A percentile compares a stretch with the other conserved stretches of the same genome.
Conservation (phyloP, 2,329 filamentous ascomycete genomes). For the Bertia moriformis region DNA sequence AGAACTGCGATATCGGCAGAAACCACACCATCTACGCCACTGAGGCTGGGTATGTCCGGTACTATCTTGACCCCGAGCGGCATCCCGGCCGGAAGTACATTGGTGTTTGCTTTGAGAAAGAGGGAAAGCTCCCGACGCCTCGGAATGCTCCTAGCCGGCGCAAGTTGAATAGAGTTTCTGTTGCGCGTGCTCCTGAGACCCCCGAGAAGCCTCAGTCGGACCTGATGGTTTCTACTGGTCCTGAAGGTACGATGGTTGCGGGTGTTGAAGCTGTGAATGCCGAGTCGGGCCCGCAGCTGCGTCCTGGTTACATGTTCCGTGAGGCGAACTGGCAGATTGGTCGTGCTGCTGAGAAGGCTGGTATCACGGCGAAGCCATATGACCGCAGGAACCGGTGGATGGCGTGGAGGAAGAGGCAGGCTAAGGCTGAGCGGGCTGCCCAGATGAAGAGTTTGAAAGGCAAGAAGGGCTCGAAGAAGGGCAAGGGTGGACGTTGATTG, state of each 20-base stretch:
- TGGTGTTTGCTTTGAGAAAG: slow-evolving; percentile 45
- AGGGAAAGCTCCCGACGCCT: slow-evolving; percentile 41
- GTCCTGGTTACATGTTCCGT: slow-evolving; percentile 47
- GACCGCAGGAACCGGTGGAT: slow-evolving; percentile 37
- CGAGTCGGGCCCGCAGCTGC: slow-evolving; percentile 11
- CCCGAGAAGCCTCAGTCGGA: not conserved
- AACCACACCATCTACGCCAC: slow-evolving; percentile 56
- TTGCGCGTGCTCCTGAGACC: not conserved
- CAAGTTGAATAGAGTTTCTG: not conserved
- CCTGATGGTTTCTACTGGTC: not conserved
- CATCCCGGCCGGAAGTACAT: slow-evolving; percentile 53
- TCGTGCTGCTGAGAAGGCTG: slow-evolving; percentile 41
- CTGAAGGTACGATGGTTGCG: not conserved
- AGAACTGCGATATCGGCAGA: slow-evolving; percentile 53
- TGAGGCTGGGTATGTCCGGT: slow-evolving; percentile 51
- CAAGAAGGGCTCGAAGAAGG: slow-evolving; percentile 1
- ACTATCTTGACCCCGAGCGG: slow-evolving; percentile 45
- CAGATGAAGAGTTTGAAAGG: slow-evolving; percentile 33
- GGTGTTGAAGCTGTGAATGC: not conserved
- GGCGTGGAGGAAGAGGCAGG: slow-evolving; percentile 46
- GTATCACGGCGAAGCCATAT: slow-evolving; percentile 38
- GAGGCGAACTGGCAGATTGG: slow-evolving; percentile 58
- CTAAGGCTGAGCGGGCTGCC: slow-evolving; percentile 29
- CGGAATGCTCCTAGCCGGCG: slow-evolving; percentile 30
- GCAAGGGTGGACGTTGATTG: not conserved